Percentiles rank a stretch among this genome's conserved stretches.
These are phyloP conservation scores for Cryptosporidium muris DNA, from an alignment of 169 alveolate genomes.

Conservation along the genomic window DNA sequence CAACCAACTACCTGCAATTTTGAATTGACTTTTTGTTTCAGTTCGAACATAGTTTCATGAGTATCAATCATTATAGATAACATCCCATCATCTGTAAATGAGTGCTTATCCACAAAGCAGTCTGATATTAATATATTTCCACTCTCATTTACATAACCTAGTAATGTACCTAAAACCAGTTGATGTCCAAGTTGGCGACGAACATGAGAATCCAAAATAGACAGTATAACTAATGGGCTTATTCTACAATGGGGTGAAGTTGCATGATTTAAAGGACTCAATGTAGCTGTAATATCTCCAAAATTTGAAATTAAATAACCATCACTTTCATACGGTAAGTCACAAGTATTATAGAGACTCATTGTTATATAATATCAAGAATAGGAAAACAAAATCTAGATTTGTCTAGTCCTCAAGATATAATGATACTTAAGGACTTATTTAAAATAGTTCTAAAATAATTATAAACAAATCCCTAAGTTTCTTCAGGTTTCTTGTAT, in stretches of 20 bases:
- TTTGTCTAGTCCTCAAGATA: too few relatives aligned
- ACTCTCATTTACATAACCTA: constrained; percentile 87
- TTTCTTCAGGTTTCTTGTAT: too few relatives aligned
- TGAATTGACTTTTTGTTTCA: constrained; percentile 87
- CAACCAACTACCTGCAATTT: constrained; percentile 90
- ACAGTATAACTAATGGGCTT: constrained; percentile 88
- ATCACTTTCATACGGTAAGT: constrained; percentile 30
- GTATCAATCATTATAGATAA: constrained; percentile 89
- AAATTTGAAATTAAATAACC: constrained; percentile 50
- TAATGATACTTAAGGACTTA: too few relatives aligned
- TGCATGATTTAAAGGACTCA: constrained; percentile 20
- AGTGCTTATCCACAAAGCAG: constrained; percentile 90
- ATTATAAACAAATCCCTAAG: too few relatives aligned
- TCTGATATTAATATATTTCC: constrained; percentile 89
- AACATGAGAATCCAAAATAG: constrained; percentile 89
- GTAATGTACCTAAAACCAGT: constrained; percentile 88
- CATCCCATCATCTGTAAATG: constrained; percentile 89
- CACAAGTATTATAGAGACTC: neutral
- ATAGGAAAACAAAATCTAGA: too few relatives aligned
- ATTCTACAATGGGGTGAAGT: constrained; percentile 84
- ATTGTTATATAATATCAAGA: too few relatives aligned
- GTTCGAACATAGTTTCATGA: constrained; percentile 89
- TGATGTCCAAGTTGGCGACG: constrained; percentile 89
- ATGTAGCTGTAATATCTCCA: constrained; percentile 12
- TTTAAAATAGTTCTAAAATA: too few relatives aligned